Percentiles rank a stretch among this genome's conserved stretches.
phyloP scores from a whole-genome alignment of 1,284 basidiomycete genomes.

The Ustilago hordei region DNA sequence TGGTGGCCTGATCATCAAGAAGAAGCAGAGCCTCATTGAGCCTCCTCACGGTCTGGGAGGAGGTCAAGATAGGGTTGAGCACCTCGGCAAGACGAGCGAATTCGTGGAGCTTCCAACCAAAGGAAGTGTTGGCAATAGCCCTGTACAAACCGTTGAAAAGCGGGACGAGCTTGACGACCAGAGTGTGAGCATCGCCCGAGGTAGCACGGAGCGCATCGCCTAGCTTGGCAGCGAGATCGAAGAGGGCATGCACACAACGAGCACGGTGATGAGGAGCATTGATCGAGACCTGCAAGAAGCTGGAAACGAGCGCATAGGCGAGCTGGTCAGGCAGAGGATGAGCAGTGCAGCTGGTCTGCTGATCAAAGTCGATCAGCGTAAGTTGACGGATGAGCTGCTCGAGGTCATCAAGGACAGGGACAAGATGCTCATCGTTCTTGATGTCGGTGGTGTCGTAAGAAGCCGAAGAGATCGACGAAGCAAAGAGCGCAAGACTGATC shows the following conservation, averaged over 20 bases:
- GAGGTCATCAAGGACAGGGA: conserved; percentile 58
- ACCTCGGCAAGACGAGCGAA: conserved; percentile 76
- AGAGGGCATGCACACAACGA: conserved; percentile 72
- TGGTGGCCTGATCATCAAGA: conserved; percentile 68
- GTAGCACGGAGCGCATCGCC: conserved; percentile 32
- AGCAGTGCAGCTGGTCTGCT: conserved; percentile 51
- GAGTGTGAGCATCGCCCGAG: conserved; percentile 76
- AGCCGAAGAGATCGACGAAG: conserved; percentile 62
- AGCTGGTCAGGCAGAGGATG: conserved; percentile 66
- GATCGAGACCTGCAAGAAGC: conserved; percentile 76
- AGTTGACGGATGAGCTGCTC: conserved; percentile 52
- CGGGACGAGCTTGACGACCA: conserved; percentile 80
- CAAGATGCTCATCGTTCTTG: conserved; percentile 56
- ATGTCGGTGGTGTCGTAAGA: conserved; percentile 51
- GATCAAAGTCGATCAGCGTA: conserved; percentile 53
- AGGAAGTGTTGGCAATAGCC: conserved; percentile 81
- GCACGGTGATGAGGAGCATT: conserved; percentile 74
- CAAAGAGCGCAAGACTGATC: conserved; percentile 66
- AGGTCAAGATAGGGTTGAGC: conserved; percentile 76
- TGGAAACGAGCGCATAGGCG: conserved; percentile 59
- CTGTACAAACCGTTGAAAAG: conserved; percentile 87
- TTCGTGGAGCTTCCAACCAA: conserved; percentile 79
- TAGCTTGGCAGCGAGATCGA: conserved; percentile 41
- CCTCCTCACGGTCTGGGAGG: conserved; percentile 74
- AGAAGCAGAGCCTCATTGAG: conserved; percentile 72